These are phyloP conservation scores for Phoenix roebelenii DNA, from an alignment of 176 grass and related monocot genomes.

Conservation along the genomic window DNA sequence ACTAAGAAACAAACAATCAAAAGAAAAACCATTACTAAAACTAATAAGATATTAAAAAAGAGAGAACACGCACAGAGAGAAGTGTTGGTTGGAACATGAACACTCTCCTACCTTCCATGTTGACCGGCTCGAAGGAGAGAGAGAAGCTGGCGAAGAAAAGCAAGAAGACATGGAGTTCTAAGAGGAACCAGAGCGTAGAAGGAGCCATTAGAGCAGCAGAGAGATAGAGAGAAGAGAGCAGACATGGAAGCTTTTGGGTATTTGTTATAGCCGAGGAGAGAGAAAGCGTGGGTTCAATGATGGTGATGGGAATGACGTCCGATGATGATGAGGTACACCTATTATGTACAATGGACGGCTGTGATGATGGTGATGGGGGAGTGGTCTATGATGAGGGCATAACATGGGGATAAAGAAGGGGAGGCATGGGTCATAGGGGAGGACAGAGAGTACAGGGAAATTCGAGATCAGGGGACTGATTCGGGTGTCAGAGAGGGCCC, in stretches of 20 bases:
- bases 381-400: not conserved
- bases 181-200: not conserved
- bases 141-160: not conserved
- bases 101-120: constrained; percentile 6
- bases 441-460: constrained; percentile 1
- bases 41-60: not conserved
- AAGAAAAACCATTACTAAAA: not conserved
- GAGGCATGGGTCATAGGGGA: not conserved
- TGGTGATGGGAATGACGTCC: not conserved
- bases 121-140: constrained; percentile 7
- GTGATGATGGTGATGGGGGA: not conserved
- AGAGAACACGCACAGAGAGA: not conserved
- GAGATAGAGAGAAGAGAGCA: not conserved
- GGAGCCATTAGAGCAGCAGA: constrained; percentile 2
- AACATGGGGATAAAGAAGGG: constrained; percentile 7
- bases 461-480: constrained; percentile 12
- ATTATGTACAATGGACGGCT: not conserved
- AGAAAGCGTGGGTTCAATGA: not conserved
- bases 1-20: constrained; percentile 20
- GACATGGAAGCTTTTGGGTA: not conserved
- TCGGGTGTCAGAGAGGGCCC: constrained; percentile 5
- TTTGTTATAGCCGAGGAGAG: constrained; percentile 2
- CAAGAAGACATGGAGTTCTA: not conserved
- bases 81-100: not conserved
- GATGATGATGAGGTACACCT: not conserved